Percentiles rank a stretch among this genome's conserved stretches.
phyloP scores from a whole-genome alignment of 2,329 filamentous ascomycete genomes.

The Sordariomycetes sp. region DNA sequence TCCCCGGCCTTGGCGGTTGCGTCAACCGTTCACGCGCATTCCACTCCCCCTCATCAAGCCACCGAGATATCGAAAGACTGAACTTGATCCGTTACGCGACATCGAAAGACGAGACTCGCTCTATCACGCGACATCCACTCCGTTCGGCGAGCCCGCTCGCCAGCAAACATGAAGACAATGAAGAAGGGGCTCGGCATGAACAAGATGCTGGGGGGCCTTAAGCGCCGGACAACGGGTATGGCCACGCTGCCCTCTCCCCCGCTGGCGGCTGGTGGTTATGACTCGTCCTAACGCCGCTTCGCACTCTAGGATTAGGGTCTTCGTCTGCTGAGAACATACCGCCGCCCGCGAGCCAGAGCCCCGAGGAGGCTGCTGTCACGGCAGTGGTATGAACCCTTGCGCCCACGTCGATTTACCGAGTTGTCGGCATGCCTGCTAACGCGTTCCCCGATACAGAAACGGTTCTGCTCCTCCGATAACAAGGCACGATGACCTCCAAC shows the following conservation, averaged over 20 bases:
- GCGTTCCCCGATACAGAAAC: background rate
- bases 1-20: no score
- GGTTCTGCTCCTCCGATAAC: constrained; percentile 10
- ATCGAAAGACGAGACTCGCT: no score
- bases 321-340: background rate
- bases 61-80: no score
- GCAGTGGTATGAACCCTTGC: background rate
- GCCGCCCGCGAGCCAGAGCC: background rate
- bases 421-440: no score
- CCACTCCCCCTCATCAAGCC: no score
- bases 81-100: no score
- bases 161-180: constrained; percentile 25
- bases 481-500: constrained; percentile 9
- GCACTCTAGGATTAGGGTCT: constrained; percentile 9
- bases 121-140: background rate
- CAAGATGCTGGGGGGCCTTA: constrained; percentile 42
- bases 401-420: no score
- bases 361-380: background rate
- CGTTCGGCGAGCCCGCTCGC: background rate
- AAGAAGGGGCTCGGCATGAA: constrained; percentile 38
- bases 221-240: constrained; percentile 26
- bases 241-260: background rate
- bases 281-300: background rate
- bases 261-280: background rate
- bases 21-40: no score